Evolutionary conservation across 306 rosid genomes (phyloP).

Genomic region (Heteromeles arbutifolia): DNA sequence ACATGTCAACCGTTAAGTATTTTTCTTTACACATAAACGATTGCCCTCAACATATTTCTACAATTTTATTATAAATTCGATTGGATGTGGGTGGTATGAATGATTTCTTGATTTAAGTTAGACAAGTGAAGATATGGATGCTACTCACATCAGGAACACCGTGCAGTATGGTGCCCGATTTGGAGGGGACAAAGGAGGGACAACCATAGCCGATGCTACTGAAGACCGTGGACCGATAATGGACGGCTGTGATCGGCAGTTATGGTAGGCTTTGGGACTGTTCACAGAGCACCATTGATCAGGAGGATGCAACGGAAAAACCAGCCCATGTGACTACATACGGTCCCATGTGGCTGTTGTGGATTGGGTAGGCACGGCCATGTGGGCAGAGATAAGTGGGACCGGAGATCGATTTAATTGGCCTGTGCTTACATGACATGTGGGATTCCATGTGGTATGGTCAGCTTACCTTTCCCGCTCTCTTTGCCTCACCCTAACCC

Average conservation of each 20-base stretch:
- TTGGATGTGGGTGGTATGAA: not conserved
- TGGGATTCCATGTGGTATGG: slow-evolving; percentile 19
- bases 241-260: slow-evolving; percentile 33
- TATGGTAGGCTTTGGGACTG: not conserved
- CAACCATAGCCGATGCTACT: slow-evolving; percentile 29
- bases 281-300: slow-evolving; percentile 36
- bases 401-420: slow-evolving; percentile 3
- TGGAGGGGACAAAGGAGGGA: slow-evolving; percentile 37
- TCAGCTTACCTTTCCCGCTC: not conserved
- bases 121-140: slow-evolving; percentile 33
- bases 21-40: not conserved
- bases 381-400: slow-evolving; percentile 32
- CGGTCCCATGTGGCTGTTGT: slow-evolving; percentile 39
- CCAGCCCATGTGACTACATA: slow-evolving; percentile 38
- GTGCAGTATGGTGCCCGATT: slow-evolving; percentile 20
- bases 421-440: slow-evolving; percentile 18
- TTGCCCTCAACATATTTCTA: not conserved
- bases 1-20: too few species aligned
- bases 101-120: not conserved
- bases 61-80: not conserved
- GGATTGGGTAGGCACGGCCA: slow-evolving; percentile 35
- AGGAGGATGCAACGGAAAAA: not conserved
- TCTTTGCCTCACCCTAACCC: not conserved
- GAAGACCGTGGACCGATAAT: slow-evolving; percentile 32
- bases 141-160: slow-evolving; percentile 30